Conservation (phyloP, 495 filamentous ascomycete genomes). For the Collariella sp. region DNA sequence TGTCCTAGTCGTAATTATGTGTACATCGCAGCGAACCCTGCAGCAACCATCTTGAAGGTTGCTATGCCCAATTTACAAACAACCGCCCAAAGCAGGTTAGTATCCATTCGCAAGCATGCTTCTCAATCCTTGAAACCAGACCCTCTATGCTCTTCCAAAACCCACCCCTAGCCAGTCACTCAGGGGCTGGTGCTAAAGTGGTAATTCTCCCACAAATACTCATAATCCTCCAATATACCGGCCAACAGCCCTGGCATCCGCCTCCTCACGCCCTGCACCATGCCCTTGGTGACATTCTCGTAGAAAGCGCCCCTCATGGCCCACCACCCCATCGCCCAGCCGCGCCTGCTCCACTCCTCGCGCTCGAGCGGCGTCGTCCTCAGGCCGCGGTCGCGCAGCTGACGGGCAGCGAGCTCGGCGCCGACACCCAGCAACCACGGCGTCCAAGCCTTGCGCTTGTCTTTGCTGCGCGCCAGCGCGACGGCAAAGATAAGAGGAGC, state of each 20-base stretch:
- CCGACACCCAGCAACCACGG: slow-evolving; percentile 86
- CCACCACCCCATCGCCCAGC: slow-evolving; percentile 93
- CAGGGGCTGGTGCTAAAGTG: slow-evolving; percentile 60
- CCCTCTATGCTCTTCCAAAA: too few species aligned
- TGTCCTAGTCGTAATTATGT: too few species aligned
- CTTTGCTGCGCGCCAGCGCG: slow-evolving; percentile 58
- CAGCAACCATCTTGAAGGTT: too few species aligned
- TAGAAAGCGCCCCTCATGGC: slow-evolving; percentile 91
- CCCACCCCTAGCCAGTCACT: too few species aligned
- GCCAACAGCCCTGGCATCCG: slow-evolving; percentile 70
- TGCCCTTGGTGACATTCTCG: slow-evolving; percentile 80
- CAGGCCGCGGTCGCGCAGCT: slow-evolving; percentile 67
- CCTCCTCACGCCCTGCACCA: slow-evolving; percentile 60
- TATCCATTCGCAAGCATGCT: too few species aligned
- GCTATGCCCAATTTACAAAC: too few species aligned
- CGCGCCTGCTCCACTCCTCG: slow-evolving; percentile 76
- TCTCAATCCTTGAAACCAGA: too few species aligned
- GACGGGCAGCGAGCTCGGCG: slow-evolving; percentile 78
- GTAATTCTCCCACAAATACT: slow-evolving; percentile 96
- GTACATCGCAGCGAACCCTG: too few species aligned
- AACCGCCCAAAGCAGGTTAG: too few species aligned
- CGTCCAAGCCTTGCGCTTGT: slow-evolving; percentile 61
- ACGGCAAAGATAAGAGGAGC: slow-evolving; percentile 83
- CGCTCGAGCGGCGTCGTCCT: slow-evolving; percentile 75
- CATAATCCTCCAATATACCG: slow-evolving; percentile 86